These are phyloP conservation scores for Exophiala mesophila DNA, from an alignment of 2,329 filamentous ascomycete genomes.

Conservation along the genomic window DNA sequence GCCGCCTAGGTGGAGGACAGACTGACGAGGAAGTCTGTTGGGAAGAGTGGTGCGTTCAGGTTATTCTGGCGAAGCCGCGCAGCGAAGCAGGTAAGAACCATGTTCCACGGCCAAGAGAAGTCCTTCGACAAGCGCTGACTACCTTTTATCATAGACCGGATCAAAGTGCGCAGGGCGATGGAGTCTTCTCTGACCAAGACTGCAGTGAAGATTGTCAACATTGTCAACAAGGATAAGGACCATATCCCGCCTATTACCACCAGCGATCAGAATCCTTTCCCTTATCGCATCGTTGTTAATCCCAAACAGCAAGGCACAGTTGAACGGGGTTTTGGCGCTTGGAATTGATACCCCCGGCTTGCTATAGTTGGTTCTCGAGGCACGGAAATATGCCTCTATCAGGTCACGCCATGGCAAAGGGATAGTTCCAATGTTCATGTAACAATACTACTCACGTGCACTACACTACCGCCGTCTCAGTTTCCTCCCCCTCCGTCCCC, in stretches of 20 bases:
- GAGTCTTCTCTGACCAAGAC: constrained; percentile 82
- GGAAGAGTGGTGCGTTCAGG: constrained; percentile 92
- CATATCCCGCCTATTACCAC: constrained; percentile 97
- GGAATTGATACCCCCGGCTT: constrained; percentile 44
- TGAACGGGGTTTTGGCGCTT: constrained; percentile 70
- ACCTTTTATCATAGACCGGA: constrained; percentile 56
- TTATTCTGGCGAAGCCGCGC: constrained; percentile 83
- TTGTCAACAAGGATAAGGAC: constrained; percentile 83
- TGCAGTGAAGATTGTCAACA: constrained; percentile 81
- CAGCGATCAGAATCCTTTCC: constrained; percentile 86
- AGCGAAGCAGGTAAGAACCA: constrained; percentile 78
- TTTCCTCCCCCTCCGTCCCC: too few relatives aligned
- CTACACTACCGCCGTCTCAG: too few relatives aligned
- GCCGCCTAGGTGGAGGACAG: constrained; percentile 37
- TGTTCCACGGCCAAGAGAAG: too few relatives aligned
- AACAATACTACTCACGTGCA: too few relatives aligned
- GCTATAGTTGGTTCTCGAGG: too few relatives aligned
- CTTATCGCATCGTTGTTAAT: constrained; percentile 87
- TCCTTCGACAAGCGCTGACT: constrained; percentile 4
- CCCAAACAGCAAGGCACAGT: constrained; percentile 72
- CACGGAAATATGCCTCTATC: too few relatives aligned
- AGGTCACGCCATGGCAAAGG: too few relatives aligned
- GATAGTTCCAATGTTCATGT: too few relatives aligned
- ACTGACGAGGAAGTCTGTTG: constrained; percentile 92
- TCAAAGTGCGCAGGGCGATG: constrained; percentile 86